Conservation (phyloP, 257 asterid genomes). For the Solanum gandarillasii region DNA sequence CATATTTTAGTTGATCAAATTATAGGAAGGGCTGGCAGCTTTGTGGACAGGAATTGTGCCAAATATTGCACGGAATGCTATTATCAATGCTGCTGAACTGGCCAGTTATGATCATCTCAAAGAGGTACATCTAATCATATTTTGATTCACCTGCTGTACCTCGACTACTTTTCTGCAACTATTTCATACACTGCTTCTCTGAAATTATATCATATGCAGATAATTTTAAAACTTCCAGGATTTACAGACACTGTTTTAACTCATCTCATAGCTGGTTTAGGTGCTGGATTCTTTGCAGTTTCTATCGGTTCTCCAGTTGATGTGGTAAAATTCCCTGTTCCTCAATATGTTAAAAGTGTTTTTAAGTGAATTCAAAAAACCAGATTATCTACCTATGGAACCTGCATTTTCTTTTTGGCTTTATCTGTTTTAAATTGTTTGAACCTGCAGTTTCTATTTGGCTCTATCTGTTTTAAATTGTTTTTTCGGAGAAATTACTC, state of each 20-base stretch:
- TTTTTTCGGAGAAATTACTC: background rate
- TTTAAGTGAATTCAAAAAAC: background rate
- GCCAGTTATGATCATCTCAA: slow-evolving; percentile 91
- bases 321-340: slow-evolving; percentile 42
- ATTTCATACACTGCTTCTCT: background rate
- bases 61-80: slow-evolving; percentile 83
- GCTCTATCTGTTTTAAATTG: background rate
- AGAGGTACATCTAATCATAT: slow-evolving; percentile 35
- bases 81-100: slow-evolving; percentile 88
- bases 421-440: background rate
- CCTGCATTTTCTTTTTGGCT: background rate
- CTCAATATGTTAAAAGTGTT: background rate
- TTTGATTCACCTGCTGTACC: background rate
- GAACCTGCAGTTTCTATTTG: background rate
- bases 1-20: background rate
- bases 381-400: background rate
- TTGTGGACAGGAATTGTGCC: slow-evolving; percentile 96
- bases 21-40: slow-evolving; percentile 90
- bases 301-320: slow-evolving; percentile 92
- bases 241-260: slow-evolving; percentile 67
- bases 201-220: slow-evolving; percentile 30
- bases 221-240: slow-evolving; percentile 62
- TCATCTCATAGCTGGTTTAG: slow-evolving; percentile 82
- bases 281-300: slow-evolving; percentile 96
- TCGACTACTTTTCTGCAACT: background rate